These are phyloP conservation scores for Paramecium sonneborni DNA, from an alignment of 73 alveolate genomes.

Conservation along the genomic window DNA sequence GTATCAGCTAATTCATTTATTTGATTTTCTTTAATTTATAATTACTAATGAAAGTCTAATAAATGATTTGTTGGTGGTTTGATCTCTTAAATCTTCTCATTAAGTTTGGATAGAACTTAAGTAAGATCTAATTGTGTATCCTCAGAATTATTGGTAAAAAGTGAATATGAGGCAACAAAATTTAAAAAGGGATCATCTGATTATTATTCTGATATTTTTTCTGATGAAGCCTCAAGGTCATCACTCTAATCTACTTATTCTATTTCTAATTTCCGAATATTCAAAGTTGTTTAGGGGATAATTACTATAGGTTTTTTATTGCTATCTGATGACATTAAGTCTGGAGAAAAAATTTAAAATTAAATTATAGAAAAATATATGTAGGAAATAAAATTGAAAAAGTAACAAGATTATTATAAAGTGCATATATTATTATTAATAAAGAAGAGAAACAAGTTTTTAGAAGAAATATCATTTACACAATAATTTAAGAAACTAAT, in stretches of 20 bases:
- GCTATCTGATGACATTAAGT: background rate
- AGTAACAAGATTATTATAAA: no score
- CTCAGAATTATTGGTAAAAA: background rate
- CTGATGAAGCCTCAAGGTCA: background rate
- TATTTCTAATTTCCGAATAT: background rate
- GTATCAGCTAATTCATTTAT: background rate
- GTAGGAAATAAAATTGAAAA: background rate
- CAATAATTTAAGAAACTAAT: no score
- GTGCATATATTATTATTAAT: no score
- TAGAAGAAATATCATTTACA: no score
- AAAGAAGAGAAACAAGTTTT: no score
- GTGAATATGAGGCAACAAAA: slow-evolving; percentile 20
- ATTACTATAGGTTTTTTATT: background rate
- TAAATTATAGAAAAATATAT: background rate
- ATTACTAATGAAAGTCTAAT: background rate
- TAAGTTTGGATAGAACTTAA: background rate
- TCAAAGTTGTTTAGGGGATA: background rate
- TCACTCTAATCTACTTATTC: slow-evolving; percentile 7
- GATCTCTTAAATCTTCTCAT: background rate
- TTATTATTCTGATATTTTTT: background rate
- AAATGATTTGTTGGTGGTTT: slow-evolving; percentile 23
- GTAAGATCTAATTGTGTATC: background rate
- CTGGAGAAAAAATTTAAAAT: background rate
- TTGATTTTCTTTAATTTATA: background rate
- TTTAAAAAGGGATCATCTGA: slow-evolving; percentile 19